Evolutionary conservation across 768 basidiomycete species (phyloP), one percentile per base, ranked within the genome.

Genomic region (Exsudoporus frostii): DNA sequence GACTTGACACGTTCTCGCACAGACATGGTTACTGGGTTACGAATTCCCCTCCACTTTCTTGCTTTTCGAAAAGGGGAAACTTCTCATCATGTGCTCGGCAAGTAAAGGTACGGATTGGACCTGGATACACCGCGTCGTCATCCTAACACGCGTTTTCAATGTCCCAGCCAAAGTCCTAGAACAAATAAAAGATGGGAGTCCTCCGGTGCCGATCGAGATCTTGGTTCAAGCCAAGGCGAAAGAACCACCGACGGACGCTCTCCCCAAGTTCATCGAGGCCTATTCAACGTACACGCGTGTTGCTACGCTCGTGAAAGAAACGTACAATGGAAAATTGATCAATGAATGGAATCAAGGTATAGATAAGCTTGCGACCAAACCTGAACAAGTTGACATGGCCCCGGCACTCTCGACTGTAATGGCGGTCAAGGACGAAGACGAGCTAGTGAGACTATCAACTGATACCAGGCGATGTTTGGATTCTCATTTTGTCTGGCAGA

Each of bases 1-100:
- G 48, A 61, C 50, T 46, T 48, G 45, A 45, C 34, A 3, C 43
- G 13, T 45, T 40, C 47, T 25, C 44, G 36, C 51, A 24, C 59
- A 97, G 96, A 95, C 94, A 66, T 97, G 94, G 91, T 78, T 99
- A 17, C 80, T 98, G 36, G 96, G 95, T 14, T 98, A 94, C 70
- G 96, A 99, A 71, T 98, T 98, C 65, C 97, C 96, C 3, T 92
- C 93, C 0, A 98, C 96, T 0, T 76, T 98, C 27, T 79, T 95
- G 53, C 75, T 98, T 19, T 89, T 98, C 63, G 80, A 85, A 52
- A 87, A 87, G 63, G 76, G 86, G 49, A 88, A 82, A 64, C 73
- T 98, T 19, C 75, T 76, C 32, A 86, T 98, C 37, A 73, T 97
- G 25, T 94, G 91, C 57, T 95, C 92, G 22, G 80, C 89, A 1